Base-by-base conservation (phyloP, 306 rosid species). In the Cicer pinnatifidum region DNA sequence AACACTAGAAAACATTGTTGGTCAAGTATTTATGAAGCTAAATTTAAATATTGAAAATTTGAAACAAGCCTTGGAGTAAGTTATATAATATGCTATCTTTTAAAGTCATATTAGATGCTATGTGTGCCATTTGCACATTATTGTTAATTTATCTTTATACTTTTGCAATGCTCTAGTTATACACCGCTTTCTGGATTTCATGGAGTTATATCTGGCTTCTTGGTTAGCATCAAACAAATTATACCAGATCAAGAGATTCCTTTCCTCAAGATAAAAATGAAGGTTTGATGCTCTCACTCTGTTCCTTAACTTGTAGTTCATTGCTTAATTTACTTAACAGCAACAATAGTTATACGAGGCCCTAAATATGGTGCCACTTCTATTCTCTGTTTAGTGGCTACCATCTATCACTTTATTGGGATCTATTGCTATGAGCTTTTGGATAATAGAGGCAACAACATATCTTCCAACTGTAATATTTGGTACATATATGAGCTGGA, bases 171-270 rank as follows among this genome's bases (percentile, higher is more conserved):
- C 83, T 81, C 65, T 78, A 93, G 98, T 39, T 93, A 93, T 76
- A 65, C 82, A 69, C 97, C 97, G 60, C 86, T 93, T 67, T 91
- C 97, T 76, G 98, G 98, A 80, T 93, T 93, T 83, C 85, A 89
- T 71, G 98, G 98, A 61, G 83, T 93, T 77, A 89, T 91, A 17
- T 78, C 92, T 16, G 98, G 98, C 67, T 88, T 93, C 78, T 85
- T 93, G 92, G 98, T 93, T 81, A 96, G 98, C 77, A 84, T 93
- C 80, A 93, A 93, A 81, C 98, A 93, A 88, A 93, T 89, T 61
- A 82, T 91, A 81, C 98, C 98, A 5, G 98, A 93, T 80, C 96
- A 91, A 78, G 94, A 93, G 84, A 73, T 93, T 75, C 97, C 98
- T 43, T 52, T 82, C 50, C 50, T 93, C 69, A 91, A 84, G 80